Evolutionary conservation across 805 yeast species (phyloP), one percentile per base, ranked within the genome.

Genomic region (Zygoascus bituminiphila): DNA sequence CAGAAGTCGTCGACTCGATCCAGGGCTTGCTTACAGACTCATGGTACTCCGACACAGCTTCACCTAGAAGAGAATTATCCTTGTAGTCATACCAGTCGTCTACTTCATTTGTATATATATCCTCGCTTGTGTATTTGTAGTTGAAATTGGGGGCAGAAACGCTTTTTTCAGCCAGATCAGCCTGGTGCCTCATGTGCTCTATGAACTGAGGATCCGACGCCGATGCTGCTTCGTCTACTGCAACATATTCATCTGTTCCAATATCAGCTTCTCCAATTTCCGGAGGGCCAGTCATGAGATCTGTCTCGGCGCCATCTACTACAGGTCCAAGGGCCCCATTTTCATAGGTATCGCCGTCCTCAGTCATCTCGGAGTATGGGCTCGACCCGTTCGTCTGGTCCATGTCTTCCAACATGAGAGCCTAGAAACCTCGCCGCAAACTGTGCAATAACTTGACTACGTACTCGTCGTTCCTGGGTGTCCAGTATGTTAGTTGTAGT

Each of bases 31-130:
- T n/a, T 14, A 26, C 35, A 37, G 43, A 29, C 5, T 33, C 21
- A 12, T 29, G 17, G 39, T 49, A 59, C 40, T 23, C 51, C 14
- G 48, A 24, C 46, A 39, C 49, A 21, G 48, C 39, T 9, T 49
- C 51, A 24, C 40, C 49, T n/a, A 62, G 44, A 15, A 51, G 26
- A 19, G 35, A 45, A 26, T 52, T 49, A 41, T 61, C 59, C 21
- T 48, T 42, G 46, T 60, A 61, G 1, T 56, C 57, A 53, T 74
- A 76, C 80, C 80, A 76, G 33, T 73, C 71, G 8, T 69, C 66
- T 14, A 76, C 44, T 52, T 79, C 84, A 1, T 61, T 60, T 12
- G 52, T 50, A 15, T 76, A 59, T 1, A 58, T 49, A 10, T 67
- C 64, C 1, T 59, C 56, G 44, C 75, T 78, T 4, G 59, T 42